Conservation (phyloP, 78 protist genomes). For the Mastigamoeba balamuthi region DNA sequence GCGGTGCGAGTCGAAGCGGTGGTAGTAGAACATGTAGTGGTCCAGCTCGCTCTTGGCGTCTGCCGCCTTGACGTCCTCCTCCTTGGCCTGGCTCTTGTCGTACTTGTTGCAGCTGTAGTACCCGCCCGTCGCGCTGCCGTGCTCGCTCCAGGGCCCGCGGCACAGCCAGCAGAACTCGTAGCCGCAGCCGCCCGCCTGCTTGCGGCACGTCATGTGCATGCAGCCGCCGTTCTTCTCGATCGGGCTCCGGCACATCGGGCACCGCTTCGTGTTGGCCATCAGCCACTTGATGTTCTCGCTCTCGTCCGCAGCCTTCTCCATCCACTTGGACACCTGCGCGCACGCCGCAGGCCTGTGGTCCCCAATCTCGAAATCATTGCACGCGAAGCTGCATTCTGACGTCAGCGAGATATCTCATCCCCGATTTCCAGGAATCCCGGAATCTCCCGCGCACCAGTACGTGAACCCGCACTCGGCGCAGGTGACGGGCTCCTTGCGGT, state of each 20-base stretch:
- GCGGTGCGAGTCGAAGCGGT: constrained; percentile 48
- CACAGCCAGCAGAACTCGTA: constrained; percentile 66
- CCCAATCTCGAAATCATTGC: constrained; percentile 42
- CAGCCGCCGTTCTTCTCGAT: constrained; percentile 55
- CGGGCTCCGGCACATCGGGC: background rate
- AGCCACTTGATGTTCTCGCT: constrained; percentile 67
- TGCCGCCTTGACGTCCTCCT: constrained; percentile 54
- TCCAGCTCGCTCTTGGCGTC: constrained; percentile 53
- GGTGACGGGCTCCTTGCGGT: constrained; percentile 36
- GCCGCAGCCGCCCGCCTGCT: constrained; percentile 53
- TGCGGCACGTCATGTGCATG: constrained; percentile 67
- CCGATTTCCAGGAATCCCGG: too few species aligned
- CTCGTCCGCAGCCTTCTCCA: constrained; percentile 54
- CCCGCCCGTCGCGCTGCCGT: constrained; percentile 64
- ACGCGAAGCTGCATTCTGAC: too few species aligned
- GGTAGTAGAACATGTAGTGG: constrained; percentile 58
- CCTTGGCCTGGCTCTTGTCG: constrained; percentile 52
- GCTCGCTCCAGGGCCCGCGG: constrained; percentile 65
- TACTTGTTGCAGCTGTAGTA: constrained; percentile 66
- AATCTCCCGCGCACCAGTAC: too few species aligned
- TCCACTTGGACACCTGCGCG: constrained; percentile 29
- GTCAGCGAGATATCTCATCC: too few species aligned
- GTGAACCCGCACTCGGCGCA: constrained; percentile 54
- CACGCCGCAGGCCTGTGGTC: constrained; percentile 55
- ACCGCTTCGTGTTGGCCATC: constrained; percentile 58